Percentiles rank a stretch among this genome's conserved stretches.
These are phyloP conservation scores for Diutina catenulata DNA, from an alignment of 1,139 yeast species.

Conservation along the genomic window DNA sequence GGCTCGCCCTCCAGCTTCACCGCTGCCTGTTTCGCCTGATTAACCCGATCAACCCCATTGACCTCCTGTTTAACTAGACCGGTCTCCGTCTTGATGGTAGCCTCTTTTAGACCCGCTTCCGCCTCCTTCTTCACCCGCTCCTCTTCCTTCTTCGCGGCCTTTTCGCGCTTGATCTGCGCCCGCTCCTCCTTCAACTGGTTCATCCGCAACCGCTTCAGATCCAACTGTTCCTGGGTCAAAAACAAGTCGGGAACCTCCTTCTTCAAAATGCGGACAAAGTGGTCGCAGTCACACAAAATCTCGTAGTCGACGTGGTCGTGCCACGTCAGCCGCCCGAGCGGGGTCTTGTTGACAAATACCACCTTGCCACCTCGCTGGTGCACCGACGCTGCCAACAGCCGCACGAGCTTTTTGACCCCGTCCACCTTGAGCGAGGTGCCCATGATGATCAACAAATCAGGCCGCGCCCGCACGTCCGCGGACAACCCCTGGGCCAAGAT, in stretches of 20 bases:
- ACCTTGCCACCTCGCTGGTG: slow-evolving; percentile 55
- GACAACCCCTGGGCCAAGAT: slow-evolving; percentile 47
- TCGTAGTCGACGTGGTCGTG: slow-evolving; percentile 55
- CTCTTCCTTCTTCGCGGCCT: slow-evolving; percentile 8
- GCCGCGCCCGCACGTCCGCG: slow-evolving; percentile 42
- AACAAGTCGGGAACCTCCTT: slow-evolving; percentile 46
- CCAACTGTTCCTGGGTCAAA: slow-evolving; percentile 40
- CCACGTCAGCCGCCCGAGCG: slow-evolving; percentile 38
- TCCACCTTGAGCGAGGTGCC: slow-evolving; percentile 71
- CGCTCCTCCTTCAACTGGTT: slow-evolving; percentile 9
- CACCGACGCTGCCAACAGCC: slow-evolving; percentile 42
- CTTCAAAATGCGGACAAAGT: slow-evolving; percentile 50
- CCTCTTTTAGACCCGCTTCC: not conserved
- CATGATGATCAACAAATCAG: slow-evolving; percentile 57
- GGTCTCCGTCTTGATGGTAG: not conserved
- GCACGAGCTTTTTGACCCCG: slow-evolving; percentile 61
- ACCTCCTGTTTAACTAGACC: not conserved
- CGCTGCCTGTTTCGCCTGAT: no score
- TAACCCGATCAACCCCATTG: no score
- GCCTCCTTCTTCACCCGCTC: slow-evolving; percentile 8
- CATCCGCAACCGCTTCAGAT: slow-evolving; percentile 27
- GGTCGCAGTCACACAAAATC: slow-evolving; percentile 70
- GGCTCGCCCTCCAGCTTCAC: no score
- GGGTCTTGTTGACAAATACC: slow-evolving; percentile 49
- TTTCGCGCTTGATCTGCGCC: slow-evolving; percentile 6